Evolutionary conservation across 2,329 filamentous ascomycete genomes (phyloP), one percentile per base, ranked within the genome.

Genomic region (Alternaria triticina): DNA sequence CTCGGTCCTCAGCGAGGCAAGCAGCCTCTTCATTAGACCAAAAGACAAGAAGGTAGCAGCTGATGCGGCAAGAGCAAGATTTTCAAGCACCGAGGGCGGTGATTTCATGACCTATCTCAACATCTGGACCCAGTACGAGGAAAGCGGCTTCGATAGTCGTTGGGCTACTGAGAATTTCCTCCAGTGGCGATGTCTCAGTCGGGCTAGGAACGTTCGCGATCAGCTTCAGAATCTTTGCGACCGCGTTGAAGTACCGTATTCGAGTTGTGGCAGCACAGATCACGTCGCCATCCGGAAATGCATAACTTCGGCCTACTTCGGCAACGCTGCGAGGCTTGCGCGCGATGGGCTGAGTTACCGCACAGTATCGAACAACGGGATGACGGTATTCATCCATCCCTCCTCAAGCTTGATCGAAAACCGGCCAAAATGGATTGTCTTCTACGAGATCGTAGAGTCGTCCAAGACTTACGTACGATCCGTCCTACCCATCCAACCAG

Each of bases 391-490:
- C 4, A 30, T 50, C 4, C 47, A 50, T 3, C 47, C 47, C 27
- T 50, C 47, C 6, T 30, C 27, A 3, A 12, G 25, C n/a, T 8
- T 50, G 9, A 30, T 6, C n/a, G 15, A 50, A 3, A 50, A 9
- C 11, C 27, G 47, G 8, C 46, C 46, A 23, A 25, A 25, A 9
- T 47, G 10, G 44, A n/a, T 47, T 8, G 6, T 15, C 44, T 47
- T 12, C 22, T 8, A 2, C 22, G 44, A 47, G 13, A 13, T 25
- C 13, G 44, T 47, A 5, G 6, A 7, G 44, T 95, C 92, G 36
- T 91, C 87, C 27, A 96, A 96, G 83, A 95, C 97, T 83, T 99
- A 95, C 79, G 96, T 97, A 90, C 86, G 95, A 23, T 92, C 89
- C 72, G 91, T 91, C 61, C 90, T 97, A 85, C 94, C 94, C 1